phyloP scores from a whole-genome alignment of 768 basidiomycete genomes.

The Macrolepiota dolichaula region DNA sequence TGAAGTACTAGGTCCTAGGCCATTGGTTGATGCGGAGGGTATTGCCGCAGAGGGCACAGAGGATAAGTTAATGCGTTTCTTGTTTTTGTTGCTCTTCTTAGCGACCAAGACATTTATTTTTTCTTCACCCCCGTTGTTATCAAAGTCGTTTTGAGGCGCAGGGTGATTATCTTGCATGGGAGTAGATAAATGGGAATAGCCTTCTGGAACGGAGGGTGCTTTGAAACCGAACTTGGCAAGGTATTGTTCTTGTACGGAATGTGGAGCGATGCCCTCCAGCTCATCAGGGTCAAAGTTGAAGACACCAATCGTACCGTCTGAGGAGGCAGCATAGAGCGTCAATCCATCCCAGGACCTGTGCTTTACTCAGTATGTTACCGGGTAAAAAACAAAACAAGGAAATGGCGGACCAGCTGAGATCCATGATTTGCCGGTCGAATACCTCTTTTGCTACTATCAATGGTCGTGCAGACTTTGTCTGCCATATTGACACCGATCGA shows the following conservation, averaged over 20 bases:
- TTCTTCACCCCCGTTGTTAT: constrained; percentile 41
- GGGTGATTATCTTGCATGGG: constrained; percentile 28
- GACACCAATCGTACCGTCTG: constrained; percentile 90
- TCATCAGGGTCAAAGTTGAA: constrained; percentile 82
- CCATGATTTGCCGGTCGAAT: constrained; percentile 93
- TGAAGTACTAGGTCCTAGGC: constrained; percentile 19
- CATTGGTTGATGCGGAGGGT: constrained; percentile 18
- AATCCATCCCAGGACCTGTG: constrained; percentile 89
- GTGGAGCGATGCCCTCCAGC: constrained; percentile 76
- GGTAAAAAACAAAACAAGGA: not conserved
- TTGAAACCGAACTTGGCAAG: constrained; percentile 78
- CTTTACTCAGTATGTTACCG: constrained; percentile 1
- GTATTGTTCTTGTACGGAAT: constrained; percentile 73
- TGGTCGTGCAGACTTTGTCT: constrained; percentile 88
- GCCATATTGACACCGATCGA: constrained; percentile 92
- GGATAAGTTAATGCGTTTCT: constrained; percentile 48
- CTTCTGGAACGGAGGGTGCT: constrained; percentile 63
- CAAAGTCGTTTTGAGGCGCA: constrained; percentile 17
- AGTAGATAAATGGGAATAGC: constrained; percentile 58
- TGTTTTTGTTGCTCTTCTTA: constrained; percentile 58
- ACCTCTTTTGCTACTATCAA: constrained; percentile 92
- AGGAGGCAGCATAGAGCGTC: constrained; percentile 91
- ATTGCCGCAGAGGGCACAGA: constrained; percentile 15
- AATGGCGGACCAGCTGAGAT: constrained; percentile 81
- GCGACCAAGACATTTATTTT: constrained; percentile 72